Evolutionary conservation across 2,329 filamentous ascomycete species (phyloP).

Genomic region (Annulohypoxylon truncatum): DNA sequence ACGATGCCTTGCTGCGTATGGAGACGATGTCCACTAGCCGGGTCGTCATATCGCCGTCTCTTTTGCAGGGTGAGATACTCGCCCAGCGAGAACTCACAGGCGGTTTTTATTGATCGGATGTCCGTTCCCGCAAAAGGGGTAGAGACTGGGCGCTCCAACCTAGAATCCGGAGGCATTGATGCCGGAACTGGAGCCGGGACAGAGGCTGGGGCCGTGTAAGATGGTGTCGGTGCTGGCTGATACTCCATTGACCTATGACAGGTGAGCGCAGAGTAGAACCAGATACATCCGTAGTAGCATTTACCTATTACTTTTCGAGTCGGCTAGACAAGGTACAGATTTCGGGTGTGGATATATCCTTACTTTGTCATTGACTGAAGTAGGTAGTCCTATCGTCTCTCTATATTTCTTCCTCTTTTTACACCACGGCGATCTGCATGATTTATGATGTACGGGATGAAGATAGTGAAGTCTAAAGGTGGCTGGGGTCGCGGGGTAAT

Average conservation of each 20-base stretch:
- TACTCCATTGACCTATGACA: conserved; percentile 35
- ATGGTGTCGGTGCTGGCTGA: conserved; percentile 31
- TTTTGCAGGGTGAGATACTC: conserved; percentile 53
- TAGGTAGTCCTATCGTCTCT: background rate
- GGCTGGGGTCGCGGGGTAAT: conserved; percentile 38
- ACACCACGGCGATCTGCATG: background rate
- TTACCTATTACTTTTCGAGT: background rate
- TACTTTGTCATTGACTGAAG: background rate
- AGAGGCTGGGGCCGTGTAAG: conserved; percentile 22
- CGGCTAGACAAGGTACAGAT: background rate
- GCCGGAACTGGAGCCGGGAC: conserved; percentile 9
- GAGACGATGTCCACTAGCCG: conserved; percentile 58
- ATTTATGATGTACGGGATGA: conserved; percentile 1
- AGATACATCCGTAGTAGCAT: background rate
- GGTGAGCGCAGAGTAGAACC: background rate
- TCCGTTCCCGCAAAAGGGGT: conserved; percentile 41
- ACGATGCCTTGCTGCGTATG: conserved; percentile 56
- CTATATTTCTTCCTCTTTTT: background rate
- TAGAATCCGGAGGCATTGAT: conserved; percentile 26
- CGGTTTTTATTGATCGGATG: conserved; percentile 41
- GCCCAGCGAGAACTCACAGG: conserved; percentile 50
- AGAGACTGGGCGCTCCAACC: conserved; percentile 28
- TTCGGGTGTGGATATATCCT: background rate
- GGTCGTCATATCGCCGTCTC: conserved; percentile 46
- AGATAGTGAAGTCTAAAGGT: conserved; percentile 11